Percentiles rank a stretch among this genome's conserved stretches.
Conservation (phyloP, 1,139 yeast genomes). For the Yamadazyma atmosphaerica region DNA sequence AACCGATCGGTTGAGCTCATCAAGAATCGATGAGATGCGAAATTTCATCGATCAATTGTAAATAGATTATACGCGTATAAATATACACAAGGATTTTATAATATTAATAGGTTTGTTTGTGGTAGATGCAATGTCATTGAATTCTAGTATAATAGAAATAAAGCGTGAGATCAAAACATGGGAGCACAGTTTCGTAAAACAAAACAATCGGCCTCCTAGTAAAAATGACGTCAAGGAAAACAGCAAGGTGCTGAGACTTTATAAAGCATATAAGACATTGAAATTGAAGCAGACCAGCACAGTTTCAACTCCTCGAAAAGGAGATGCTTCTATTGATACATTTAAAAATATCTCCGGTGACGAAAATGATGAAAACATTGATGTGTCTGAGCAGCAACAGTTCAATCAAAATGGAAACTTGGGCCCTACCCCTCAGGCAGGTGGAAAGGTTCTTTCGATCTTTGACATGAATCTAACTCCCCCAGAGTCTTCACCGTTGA, state of each 20-base stretch:
- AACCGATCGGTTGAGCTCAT: not conserved
- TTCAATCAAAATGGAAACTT: slow-evolving; percentile 32
- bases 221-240: slow-evolving; percentile 54
- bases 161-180: slow-evolving; percentile 54
- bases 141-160: slow-evolving; percentile 8
- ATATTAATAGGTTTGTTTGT: too few species aligned
- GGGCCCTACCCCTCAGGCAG: slow-evolving; percentile 78
- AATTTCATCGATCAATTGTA: slow-evolving; percentile 2
- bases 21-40: slow-evolving; percentile 5
- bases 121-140: slow-evolving; percentile 11
- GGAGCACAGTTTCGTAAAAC: slow-evolving; percentile 53
- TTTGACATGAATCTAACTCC: slow-evolving; percentile 56
- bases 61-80: slow-evolving; percentile 9
- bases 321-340: not conserved
- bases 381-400: slow-evolving; percentile 5
- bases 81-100: not conserved
- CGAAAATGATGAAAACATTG: slow-evolving; percentile 7
- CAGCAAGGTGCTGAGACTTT: slow-evolving; percentile 39
- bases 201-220: slow-evolving; percentile 50
- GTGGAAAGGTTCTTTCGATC: slow-evolving; percentile 66
- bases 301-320: too few species aligned
- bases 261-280: slow-evolving; percentile 40
- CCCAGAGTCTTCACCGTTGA: slow-evolving; percentile 47
- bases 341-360: slow-evolving; percentile 7
- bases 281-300: slow-evolving; percentile 8